Evolutionary conservation across 352 stramenopile species (phyloP).

Genomic region (Phytophthora gonapodyides): DNA sequence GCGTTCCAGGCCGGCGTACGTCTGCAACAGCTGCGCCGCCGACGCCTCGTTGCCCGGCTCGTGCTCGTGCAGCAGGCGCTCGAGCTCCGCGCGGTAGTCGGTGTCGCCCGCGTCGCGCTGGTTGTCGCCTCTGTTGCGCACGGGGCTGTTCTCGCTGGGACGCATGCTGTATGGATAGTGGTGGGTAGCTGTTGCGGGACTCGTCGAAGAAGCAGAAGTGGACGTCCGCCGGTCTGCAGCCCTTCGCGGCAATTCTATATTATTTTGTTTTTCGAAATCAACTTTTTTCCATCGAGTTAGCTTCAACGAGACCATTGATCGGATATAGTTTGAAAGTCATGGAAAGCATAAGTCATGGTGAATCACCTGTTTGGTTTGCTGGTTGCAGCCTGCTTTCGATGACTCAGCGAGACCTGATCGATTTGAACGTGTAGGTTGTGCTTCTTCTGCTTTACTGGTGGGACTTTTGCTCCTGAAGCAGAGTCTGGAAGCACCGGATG

Average conservation of each 20-base stretch:
- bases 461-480: slow-evolving; percentile 30
- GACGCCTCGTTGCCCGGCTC: slow-evolving; percentile 49
- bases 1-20: slow-evolving; percentile 62
- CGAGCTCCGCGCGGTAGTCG: slow-evolving; percentile 37
- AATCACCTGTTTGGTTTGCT: background rate
- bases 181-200: slow-evolving; percentile 6
- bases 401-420: background rate
- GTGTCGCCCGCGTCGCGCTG: slow-evolving; percentile 3
- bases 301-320: slow-evolving; percentile 24
- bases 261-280: slow-evolving; percentile 25
- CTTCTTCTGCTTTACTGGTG: background rate
- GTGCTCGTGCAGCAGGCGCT: slow-evolving; percentile 48
- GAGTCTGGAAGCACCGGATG: slow-evolving; percentile 53
- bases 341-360: background rate
- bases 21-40: slow-evolving; percentile 45
- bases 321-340: slow-evolving; percentile 7
- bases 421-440: slow-evolving; percentile 7
- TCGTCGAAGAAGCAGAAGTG: slow-evolving; percentile 32
- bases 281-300: slow-evolving; percentile 26
- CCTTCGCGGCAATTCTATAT: slow-evolving; percentile 19
- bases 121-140: slow-evolving; percentile 15
- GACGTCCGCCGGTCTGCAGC: background rate
- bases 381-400: slow-evolving; percentile 7
- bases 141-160: slow-evolving; percentile 11
- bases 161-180: slow-evolving; percentile 14